Evolutionary conservation across 805 yeast genomes (phyloP), one percentile per base, ranked within the genome.

Genomic region (Zygotorulaspora danielsina): DNA sequence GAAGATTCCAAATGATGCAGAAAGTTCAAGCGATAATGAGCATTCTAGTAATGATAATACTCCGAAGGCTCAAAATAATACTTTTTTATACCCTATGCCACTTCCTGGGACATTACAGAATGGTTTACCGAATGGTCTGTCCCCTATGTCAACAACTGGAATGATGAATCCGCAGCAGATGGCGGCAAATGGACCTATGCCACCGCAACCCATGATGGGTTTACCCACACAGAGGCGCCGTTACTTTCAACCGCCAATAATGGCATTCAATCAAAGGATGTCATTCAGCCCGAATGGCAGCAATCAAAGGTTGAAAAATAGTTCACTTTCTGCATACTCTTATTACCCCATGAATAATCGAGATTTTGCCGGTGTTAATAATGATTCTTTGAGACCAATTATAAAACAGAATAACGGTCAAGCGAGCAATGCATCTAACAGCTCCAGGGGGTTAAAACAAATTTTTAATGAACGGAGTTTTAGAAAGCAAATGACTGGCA

Each of bases 401-500:
- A 6, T 27, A 8, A 27, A 27, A 27, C 31, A 12, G 18, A 15
- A 27, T 27, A 27, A 19, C 17, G 34, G 30, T n/a, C 16, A 16
- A 19, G 39, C 35, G 13, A 32, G 34, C 6, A 37, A 16, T 22
- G 19, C 18, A 6, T 21, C 25, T 15, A 45, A 29, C 46, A 53
- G 42, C 42, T 53, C 43, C 7, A 55, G 48, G 27, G 51, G 53
- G 34, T 38, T 60, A 34, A 59, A 54, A 31, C 57, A 54, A 34
- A 55, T 60, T 17, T 60, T 60, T 38, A 60, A 59, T 41, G 64
- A 61, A 41, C 46, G 41, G 13, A 51, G 57, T 29, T 61, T 61
- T 34, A 55, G 65, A 21, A 56, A 50, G 34, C 65, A 61, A 43
- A 61, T 61, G 65, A 57, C 63, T 9, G 52, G 57, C 11, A 51